Percentiles rank a stretch among this genome's conserved stretches.
Evolutionary conservation across 768 basidiomycete genomes (phyloP).

Genomic region (Chalciporus piperatus): DNA sequence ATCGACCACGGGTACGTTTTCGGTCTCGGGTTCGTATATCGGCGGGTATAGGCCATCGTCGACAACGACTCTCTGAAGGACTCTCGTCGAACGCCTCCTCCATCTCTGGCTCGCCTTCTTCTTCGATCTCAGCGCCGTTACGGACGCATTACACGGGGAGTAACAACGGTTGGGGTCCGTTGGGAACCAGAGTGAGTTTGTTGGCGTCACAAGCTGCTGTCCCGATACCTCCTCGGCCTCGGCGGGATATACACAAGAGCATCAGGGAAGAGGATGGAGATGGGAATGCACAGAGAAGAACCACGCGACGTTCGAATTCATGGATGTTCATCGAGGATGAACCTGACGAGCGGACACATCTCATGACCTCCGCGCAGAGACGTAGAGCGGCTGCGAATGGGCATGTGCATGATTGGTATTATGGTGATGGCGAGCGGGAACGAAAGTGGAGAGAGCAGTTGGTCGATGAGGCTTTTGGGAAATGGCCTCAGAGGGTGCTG

Average conservation of each 20-base stretch:
- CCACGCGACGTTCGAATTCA: conserved; percentile 4
- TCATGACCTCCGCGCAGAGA: conserved; percentile 31
- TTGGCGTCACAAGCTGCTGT: conserved; percentile 15
- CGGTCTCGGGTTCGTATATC: conserved; percentile 76
- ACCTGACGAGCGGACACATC: conserved; percentile 38
- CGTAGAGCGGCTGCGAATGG: conserved; percentile 18
- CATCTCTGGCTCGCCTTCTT: conserved; percentile 63
- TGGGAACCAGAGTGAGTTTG: conserved; percentile 53
- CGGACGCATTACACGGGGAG: conserved; percentile 52
- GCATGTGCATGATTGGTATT: conserved; percentile 17
- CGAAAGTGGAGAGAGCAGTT: conserved; percentile 40
- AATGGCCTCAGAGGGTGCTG: conserved; percentile 66
- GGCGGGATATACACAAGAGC: not conserved
- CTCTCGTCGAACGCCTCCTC: conserved; percentile 35
- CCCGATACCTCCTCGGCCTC: not conserved
- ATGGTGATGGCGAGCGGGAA: conserved; percentile 30
- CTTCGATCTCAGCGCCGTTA: conserved; percentile 79
- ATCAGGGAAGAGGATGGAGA: not conserved
- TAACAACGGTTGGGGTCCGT: conserved; percentile 56
- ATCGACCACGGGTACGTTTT: conserved; percentile 52
- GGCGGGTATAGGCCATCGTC: conserved; percentile 53
- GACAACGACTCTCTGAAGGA: conserved; percentile 34
- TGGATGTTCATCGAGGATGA: conserved; percentile 10
- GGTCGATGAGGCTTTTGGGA: conserved; percentile 57
- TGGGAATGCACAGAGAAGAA: conserved; percentile 1